These are phyloP conservation scores for Phytophthora multivora DNA, from an alignment of 352 stramenopile genomes.

Conservation along the genomic window DNA sequence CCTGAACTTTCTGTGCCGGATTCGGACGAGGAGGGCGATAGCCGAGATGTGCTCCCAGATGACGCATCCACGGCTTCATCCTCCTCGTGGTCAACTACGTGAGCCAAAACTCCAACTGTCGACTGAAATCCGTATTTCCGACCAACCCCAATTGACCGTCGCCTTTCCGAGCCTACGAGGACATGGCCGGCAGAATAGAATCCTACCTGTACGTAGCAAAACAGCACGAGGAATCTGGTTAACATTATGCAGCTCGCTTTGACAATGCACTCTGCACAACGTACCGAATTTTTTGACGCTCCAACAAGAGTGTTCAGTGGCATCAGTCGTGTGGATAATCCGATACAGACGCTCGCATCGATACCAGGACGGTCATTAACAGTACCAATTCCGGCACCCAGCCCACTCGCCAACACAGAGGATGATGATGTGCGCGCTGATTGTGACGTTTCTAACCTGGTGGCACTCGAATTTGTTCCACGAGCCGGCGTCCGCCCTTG, in stretches of 20 bases:
- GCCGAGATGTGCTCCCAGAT: conserved; percentile 3
- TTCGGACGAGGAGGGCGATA: conserved; percentile 16
- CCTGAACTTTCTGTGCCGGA: conserved; percentile 12
- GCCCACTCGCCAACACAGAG: background rate
- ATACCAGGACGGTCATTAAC: conserved; percentile 27
- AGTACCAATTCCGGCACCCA: background rate
- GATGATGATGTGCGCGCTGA: conserved; percentile 7
- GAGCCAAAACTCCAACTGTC: conserved; percentile 78
- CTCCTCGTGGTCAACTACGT: conserved; percentile 52
- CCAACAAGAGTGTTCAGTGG: conserved; percentile 81
- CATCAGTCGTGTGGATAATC: conserved; percentile 76
- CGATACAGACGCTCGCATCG: conserved; percentile 80
- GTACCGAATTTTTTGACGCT: conserved; percentile 79
- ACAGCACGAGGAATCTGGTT: conserved; percentile 13
- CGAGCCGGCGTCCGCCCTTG: conserved; percentile 43
- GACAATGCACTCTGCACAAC: conserved; percentile 1
- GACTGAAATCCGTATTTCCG: conserved; percentile 61
- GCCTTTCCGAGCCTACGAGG: conserved; percentile 62
- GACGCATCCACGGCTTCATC: conserved; percentile 7
- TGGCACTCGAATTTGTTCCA: conserved; percentile 17
- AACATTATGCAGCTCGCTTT: background rate
- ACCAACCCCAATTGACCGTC: conserved; percentile 60
- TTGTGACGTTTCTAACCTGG: conserved; percentile 22
- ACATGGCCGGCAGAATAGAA: conserved; percentile 85
- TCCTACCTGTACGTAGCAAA: conserved; percentile 54